These are phyloP conservation scores for Arabis hirsuta DNA, from an alignment of 345 rosid species.

Conservation along the genomic window DNA sequence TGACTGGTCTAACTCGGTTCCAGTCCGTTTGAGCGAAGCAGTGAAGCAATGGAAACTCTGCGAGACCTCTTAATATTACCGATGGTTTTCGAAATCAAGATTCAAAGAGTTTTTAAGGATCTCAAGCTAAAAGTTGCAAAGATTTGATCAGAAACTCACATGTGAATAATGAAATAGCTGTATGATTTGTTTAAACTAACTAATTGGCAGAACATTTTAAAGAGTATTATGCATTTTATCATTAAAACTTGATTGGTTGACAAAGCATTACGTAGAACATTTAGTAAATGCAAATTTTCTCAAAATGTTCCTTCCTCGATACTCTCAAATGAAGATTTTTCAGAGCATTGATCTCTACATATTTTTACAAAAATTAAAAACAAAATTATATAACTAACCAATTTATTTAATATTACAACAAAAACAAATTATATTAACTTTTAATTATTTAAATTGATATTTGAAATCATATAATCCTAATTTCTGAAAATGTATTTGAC, in stretches of 20 bases:
- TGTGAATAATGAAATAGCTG: neutral
- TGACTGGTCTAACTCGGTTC: constrained; percentile 66
- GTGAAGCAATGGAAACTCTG: constrained; percentile 76
- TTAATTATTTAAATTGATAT: neutral
- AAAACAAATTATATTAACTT: no score
- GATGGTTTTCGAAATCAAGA: neutral
- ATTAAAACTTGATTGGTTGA: no score
- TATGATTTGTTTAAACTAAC: neutral
- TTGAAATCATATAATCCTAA: neutral
- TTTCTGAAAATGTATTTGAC: neutral
- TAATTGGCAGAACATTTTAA: no score
- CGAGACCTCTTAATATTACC: neutral
- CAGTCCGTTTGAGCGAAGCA: constrained; percentile 51
- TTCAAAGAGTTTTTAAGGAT: neutral
- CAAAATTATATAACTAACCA: no score
- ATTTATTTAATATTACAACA: no score
- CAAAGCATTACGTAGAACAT: no score
- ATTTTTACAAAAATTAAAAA: no score
- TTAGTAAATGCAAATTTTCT: no score
- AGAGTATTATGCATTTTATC: no score
- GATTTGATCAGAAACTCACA: constrained; percentile 8
- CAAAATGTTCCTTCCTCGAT: no score
- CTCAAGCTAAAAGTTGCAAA: neutral
- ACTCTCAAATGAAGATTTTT: no score
- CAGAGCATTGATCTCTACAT: no score